Evolutionary conservation across 163 green algal genomes (phyloP).

Genomic region (Chlamydomonas reinhardtii): DNA sequence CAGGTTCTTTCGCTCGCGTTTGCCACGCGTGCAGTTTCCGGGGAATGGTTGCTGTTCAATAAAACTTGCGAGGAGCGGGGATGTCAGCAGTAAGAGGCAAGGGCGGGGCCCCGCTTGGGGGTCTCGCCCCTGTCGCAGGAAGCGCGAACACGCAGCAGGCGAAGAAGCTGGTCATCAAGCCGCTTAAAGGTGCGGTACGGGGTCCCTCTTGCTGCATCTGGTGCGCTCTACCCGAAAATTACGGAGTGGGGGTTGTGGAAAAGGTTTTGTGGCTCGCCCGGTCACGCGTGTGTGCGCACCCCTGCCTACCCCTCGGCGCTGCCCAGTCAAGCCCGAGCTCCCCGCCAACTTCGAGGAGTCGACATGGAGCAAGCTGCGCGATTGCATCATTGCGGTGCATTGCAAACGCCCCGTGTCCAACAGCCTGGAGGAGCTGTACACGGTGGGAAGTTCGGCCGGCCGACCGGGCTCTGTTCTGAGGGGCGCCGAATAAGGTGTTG

Average conservation of each 20-base stretch:
- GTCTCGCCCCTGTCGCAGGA: neutral
- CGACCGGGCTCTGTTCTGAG: too few species aligned
- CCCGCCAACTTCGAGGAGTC: constrained; percentile 90
- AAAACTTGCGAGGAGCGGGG: neutral
- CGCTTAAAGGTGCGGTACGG: constrained; percentile 74
- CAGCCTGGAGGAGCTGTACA: constrained; percentile 96
- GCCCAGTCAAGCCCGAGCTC: constrained; percentile 85
- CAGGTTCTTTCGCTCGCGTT: too few species aligned
- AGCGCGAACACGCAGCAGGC: constrained; percentile 18
- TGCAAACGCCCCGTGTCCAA: constrained; percentile 77
- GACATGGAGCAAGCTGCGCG: constrained; percentile 88
- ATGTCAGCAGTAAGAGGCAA: constrained; percentile 39
- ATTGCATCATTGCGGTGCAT: constrained; percentile 93
- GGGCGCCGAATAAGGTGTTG: too few species aligned
- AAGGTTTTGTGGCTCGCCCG: neutral
- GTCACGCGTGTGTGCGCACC: neutral
- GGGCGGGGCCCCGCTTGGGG: constrained; percentile 28
- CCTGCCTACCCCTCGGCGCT: neutral
- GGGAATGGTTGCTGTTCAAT: too few species aligned
- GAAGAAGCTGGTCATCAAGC: constrained; percentile 89
- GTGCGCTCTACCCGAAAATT: neutral
- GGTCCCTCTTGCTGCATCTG: neutral
- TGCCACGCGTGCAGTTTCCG: too few species aligned
- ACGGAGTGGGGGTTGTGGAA: neutral
- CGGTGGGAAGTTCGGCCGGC: constrained; percentile 71